Evolutionary conservation across 768 basidiomycete genomes (phyloP), one percentile per base, ranked within the genome.

Genomic region (Vararia minispora): DNA sequence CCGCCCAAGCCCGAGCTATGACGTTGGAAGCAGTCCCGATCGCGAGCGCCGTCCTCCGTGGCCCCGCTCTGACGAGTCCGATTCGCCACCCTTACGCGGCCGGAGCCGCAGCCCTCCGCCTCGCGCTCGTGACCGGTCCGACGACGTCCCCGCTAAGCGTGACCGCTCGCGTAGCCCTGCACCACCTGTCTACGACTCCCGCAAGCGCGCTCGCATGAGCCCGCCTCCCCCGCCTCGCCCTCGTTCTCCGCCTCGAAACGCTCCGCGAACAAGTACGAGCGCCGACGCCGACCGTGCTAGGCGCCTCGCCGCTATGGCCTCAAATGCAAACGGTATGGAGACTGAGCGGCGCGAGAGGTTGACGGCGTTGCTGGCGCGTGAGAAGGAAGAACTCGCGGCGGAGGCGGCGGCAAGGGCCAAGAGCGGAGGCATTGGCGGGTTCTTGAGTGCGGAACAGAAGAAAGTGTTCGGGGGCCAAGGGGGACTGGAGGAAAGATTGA

Each of bases 231-330:
- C 57, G 35, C 50, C 58, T 30, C 33, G 43, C 14, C 48, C 45
- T 6, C 41, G 54, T 34, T 54, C 50, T 21, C 49, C 51, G 18
- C 33, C 42, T 39, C 53, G 45, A 31, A 37, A 14, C 48, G 49
- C 18, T 21, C 41, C 22, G 36, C 52, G 24, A 49, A 55, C 35
- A 4, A 28, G 28, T 17, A 23, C 36, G 16, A 14, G 20, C 10
- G 42, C 49, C 36, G 54, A 59, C 6, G 65, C 69, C 1, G 81
- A 79, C 21, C 80, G 91, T 24, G 78, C 79, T 3, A 83, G 85
- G 20, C 79, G 86, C n/a, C 65, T 98, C 21, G 92, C 88, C 0
- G 83, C 89, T 4, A 98, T 98, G 94, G 61, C 79, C 17, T 60
- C 69, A 2, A 74, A 80, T 42, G 94, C 94, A 1, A 57, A 64